Percentiles rank a stretch among this genome's conserved stretches.
These are phyloP conservation scores for Phalaenopsis hybrid DNA, from an alignment of 116 monocot species.

Conservation along the genomic window DNA sequence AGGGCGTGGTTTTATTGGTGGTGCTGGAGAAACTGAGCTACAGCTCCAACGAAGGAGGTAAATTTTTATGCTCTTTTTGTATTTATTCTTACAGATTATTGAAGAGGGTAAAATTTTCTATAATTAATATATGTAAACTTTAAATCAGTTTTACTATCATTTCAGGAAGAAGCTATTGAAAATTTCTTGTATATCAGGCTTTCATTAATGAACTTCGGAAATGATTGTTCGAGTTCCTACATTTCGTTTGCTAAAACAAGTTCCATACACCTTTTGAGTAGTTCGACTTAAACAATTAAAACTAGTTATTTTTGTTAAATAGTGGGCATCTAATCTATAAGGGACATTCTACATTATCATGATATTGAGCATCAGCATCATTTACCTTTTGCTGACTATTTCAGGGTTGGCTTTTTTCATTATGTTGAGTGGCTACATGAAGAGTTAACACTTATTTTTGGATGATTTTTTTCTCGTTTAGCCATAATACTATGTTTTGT, in stretches of 20 bases:
- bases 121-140: background rate
- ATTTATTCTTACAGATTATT: constrained; percentile 2
- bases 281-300: background rate
- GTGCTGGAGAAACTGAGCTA: constrained; percentile 98
- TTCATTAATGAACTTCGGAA: background rate
- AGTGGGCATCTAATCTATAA: background rate
- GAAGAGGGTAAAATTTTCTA: background rate
- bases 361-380: background rate
- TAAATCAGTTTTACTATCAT: background rate
- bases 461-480: background rate
- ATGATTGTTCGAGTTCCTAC: background rate
- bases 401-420: background rate
- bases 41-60: constrained; percentile 96
- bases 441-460: background rate
- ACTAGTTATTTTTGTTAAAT: background rate
- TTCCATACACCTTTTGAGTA: background rate
- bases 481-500: background rate
- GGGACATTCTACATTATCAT: background rate
- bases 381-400: background rate
- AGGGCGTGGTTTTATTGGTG: constrained; percentile 91
- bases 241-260: background rate
- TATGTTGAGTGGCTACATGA: background rate
- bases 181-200: background rate
- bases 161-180: background rate
- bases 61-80: background rate